Conservation (phyloP, 139 green algal species). For the Diplosphaera chodatii region DNA sequence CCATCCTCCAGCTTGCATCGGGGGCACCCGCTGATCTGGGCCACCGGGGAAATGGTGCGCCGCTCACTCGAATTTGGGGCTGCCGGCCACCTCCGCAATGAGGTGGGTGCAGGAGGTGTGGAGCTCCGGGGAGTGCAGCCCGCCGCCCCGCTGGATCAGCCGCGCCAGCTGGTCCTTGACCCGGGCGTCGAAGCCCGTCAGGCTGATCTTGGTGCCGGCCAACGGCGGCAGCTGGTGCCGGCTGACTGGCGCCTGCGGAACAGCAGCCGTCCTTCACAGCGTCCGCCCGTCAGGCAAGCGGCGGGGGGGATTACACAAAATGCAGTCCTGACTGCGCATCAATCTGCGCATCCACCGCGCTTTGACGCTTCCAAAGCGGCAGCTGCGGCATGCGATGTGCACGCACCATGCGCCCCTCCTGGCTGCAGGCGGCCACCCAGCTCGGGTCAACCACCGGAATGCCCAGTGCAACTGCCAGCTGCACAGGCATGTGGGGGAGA, state of each 20-base stretch:
- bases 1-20: too few relatives aligned
- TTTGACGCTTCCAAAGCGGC: too few relatives aligned
- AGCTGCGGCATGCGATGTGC: too few relatives aligned
- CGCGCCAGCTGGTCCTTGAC: conserved; percentile 9
- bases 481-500: too few relatives aligned
- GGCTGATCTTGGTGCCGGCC: conserved; percentile 19
- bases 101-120: conserved; percentile 29
- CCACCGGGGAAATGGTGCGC: neutral
- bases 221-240: conserved; percentile 7
- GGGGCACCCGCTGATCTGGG: too few relatives aligned
- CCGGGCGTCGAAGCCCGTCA: conserved; percentile 16
- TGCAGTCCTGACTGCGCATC: too few relatives aligned
- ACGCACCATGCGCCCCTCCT: conserved; percentile 4
- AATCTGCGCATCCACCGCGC: too few relatives aligned
- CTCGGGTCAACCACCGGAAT: conserved; percentile 22
- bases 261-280: too few relatives aligned
- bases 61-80: conserved; percentile 28
- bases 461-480: neutral
- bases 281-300: too few relatives aligned
- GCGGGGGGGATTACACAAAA: too few relatives aligned
- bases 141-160: conserved; percentile 3
- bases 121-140: conserved; percentile 20
- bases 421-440: conserved; percentile 17
- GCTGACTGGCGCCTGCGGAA: neutral
- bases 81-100: conserved; percentile 13